Base-by-base conservation (phyloP, 2,329 filamentous ascomycete species). In the Alternaria rosae region DNA sequence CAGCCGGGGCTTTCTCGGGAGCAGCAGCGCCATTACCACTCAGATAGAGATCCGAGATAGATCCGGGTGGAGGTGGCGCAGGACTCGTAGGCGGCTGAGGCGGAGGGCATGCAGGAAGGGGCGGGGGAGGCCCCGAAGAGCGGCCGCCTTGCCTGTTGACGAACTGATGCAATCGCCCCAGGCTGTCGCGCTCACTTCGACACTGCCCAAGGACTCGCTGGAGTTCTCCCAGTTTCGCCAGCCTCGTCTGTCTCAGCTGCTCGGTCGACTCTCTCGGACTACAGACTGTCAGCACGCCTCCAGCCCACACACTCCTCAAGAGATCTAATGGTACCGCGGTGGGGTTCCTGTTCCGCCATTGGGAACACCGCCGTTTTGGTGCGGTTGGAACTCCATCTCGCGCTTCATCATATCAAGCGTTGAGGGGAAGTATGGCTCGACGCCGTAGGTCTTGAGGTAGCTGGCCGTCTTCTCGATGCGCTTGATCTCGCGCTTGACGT, bases 391-490 rank as follows among this genome's bases (percentile, higher is more conserved):
- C 63, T 79, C 77, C 56, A 79, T 67, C 65, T 80, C 79, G 23
- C 77, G 68, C 62, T 76, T 76, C 84, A 86, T 85, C 25, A 82
- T 78, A 30, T 85, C 83, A 25, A 86, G 77, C 15, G 84, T 85
- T 23, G 78, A 74, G 6, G 84, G 83, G 72, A 86, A 86, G 72
- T 86, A 86, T 6, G 82, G 82, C 73, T 85, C 83, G 23, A 86
- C 80, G 47, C 84, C 84, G 72, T 82, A 85, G 32, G 83, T 84
- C 64, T 81, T 76, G 44, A 86, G 76, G 62, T 85, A 85, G 41
- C 77, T 80, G 17, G 83, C 84, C 9, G 84, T 86, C 81, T 85
- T 85, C 76, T 86, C 84, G 62, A 86, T 84, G 54, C 84, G 78
- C 81, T 85, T 85, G 67, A 86, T 84, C 71, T 86, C 84, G 50